Evolutionary conservation across 176 grass and related monocot genomes (phyloP).

Genomic region (Oryza brachyantha): DNA sequence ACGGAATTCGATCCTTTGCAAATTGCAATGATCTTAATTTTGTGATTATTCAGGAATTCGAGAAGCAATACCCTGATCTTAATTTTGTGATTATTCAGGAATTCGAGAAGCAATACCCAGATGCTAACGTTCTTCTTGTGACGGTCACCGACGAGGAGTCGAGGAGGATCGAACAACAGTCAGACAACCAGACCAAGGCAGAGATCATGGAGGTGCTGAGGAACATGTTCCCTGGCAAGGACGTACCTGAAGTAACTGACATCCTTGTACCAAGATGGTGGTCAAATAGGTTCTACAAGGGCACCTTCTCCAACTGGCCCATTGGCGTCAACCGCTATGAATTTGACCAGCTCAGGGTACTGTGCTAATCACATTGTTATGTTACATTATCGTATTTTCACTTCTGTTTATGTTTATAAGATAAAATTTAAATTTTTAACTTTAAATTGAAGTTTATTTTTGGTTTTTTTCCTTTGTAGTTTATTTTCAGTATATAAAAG

Average conservation of each 20-base stretch:
- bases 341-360: constrained; percentile 61
- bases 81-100: too few relatives aligned
- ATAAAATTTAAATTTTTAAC: too few relatives aligned
- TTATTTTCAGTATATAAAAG: too few relatives aligned
- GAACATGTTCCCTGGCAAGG: constrained; percentile 44
- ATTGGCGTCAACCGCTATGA: constrained; percentile 57
- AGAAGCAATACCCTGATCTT: too few relatives aligned
- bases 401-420: too few relatives aligned
- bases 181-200: constrained; percentile 44
- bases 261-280: constrained; percentile 59
- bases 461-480: too few relatives aligned
- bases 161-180: constrained; percentile 60
- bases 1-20: too few relatives aligned
- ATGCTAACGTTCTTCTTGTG: constrained; percentile 46
- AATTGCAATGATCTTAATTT: too few relatives aligned
- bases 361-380: too few relatives aligned
- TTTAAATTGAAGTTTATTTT: too few relatives aligned
- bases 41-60: too few relatives aligned
- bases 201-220: constrained; percentile 53
- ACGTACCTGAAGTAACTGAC: constrained; percentile 51
- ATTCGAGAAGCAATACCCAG: constrained; percentile 51
- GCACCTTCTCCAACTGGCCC: constrained; percentile 61
- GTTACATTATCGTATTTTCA: too few relatives aligned
- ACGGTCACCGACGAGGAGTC: constrained; percentile 67
- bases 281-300: constrained; percentile 61